Evolutionary conservation across 2,329 filamentous ascomycete genomes (phyloP).

Genomic region (Botrytis squamosa): DNA sequence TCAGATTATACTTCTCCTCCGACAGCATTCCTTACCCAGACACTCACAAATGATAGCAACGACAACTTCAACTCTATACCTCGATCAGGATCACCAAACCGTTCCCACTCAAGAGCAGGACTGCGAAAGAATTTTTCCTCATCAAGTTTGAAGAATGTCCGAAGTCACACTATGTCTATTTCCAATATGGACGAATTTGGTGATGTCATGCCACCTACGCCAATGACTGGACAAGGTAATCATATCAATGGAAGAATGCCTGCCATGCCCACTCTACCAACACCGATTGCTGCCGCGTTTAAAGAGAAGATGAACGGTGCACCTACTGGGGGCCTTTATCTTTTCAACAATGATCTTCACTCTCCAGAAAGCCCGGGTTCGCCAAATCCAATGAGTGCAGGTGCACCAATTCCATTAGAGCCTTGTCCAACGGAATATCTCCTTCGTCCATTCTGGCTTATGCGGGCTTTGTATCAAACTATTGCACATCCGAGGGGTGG

Average conservation of each 20-base stretch:
- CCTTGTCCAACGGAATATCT: slow-evolving; percentile 87
- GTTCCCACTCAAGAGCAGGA: slow-evolving; percentile 44
- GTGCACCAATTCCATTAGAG: slow-evolving; percentile 77
- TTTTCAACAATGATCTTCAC: slow-evolving; percentile 84
- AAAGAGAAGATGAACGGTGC: slow-evolving; percentile 55
- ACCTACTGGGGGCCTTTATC: slow-evolving; percentile 66
- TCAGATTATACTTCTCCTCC: slow-evolving; percentile 35
- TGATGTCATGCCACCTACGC: slow-evolving; percentile 71
- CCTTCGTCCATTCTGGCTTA: slow-evolving; percentile 95
- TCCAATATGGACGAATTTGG: slow-evolving; percentile 56
- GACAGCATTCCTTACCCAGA: slow-evolving; percentile 37
- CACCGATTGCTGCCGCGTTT: slow-evolving; percentile 64
- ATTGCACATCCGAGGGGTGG: slow-evolving; percentile 88
- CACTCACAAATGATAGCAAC: slow-evolving; percentile 35
- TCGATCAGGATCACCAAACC: slow-evolving; percentile 54
- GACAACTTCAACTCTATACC: slow-evolving; percentile 37
- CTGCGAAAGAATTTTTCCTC: slow-evolving; percentile 70
- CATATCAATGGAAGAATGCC: slow-evolving; percentile 50
- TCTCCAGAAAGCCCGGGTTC: slow-evolving; percentile 62
- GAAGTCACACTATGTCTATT: slow-evolving; percentile 70
- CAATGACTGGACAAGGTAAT: slow-evolving; percentile 54
- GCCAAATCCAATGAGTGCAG: slow-evolving; percentile 59
- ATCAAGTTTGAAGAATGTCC: slow-evolving; percentile 68
- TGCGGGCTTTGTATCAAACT: slow-evolving; percentile 91
- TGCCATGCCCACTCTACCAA: slow-evolving; percentile 63